Base-by-base conservation (phyloP, 2,329 filamentous ascomycete species). In the Aurifilum marmelostoma region DNA sequence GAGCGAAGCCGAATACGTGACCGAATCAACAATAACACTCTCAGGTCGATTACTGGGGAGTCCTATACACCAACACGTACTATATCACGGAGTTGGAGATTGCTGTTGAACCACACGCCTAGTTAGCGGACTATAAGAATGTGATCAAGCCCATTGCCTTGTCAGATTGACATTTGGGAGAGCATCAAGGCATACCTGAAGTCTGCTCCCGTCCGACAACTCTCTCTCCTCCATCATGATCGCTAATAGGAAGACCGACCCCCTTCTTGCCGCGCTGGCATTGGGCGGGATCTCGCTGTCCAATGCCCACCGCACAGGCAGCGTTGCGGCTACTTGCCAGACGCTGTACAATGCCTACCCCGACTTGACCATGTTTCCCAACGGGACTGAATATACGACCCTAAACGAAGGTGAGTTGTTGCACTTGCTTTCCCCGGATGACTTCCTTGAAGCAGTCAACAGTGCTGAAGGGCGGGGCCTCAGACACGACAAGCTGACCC, bases 341-440 rank as follows among this genome's bases (percentile, higher is more conserved):
- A 29, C 39, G 37, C 50, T 67, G 14, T 29, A 54, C 41, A 58
- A 54, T 52, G 54, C 58, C 34, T 62, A 67, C 47, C 65, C 65
- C 18, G 47, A 62, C 18, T 9, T 52, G 32, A 62, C 39, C 7
- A 24, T 52, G 21, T 61, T 52, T 27, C 14, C 65, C 9, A 54
- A 67, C 32, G 41, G n/a, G 2, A 67, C 54, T 1, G 27, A 50
- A 18, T 67, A 67, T 29, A 50, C 39, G 24, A 52, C 37, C 1
- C 14, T 67, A 6, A 62, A 67, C 4, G 39, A 52, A n/a, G 56
- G 56, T 62, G 16, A 7, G 41, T 47, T 47, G 34, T n/a, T 54
- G 21, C 21, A 8, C 18, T 27, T 54, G 18, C 62, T n/a, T n/a
- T 21, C 11, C 18, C 56, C 27, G 9, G 7, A n/a, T 34, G 14